phyloP scores from a whole-genome alignment of 2,329 filamentous ascomycete species.

The Pseudocercospora cruenta region DNA sequence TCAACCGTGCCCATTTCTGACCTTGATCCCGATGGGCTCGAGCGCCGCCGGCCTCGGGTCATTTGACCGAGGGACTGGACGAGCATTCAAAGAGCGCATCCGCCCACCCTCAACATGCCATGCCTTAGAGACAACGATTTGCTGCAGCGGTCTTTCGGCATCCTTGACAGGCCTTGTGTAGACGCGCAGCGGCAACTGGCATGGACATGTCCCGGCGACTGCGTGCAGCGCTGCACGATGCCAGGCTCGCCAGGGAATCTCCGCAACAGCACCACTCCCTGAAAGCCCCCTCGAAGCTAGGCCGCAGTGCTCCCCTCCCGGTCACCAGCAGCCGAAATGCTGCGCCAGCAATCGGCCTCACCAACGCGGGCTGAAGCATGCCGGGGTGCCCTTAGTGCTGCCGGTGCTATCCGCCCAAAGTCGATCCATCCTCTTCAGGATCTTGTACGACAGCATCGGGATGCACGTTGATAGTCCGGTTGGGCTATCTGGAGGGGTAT shows the following conservation, averaged over 20 bases:
- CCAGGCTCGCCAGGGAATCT: neutral
- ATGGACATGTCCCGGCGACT: neutral
- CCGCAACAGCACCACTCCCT: constrained; percentile 3
- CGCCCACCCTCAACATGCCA: neutral
- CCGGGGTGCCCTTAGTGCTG: neutral
- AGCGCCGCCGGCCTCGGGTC: constrained; percentile 1
- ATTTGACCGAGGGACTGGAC: neutral
- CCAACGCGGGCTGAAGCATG: constrained; percentile 5
- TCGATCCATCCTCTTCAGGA: neutral
- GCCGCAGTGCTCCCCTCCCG: constrained; percentile 7
- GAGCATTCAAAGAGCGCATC: neutral
- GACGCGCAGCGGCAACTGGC: neutral
- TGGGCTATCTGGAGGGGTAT: neutral
- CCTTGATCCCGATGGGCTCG: neutral
- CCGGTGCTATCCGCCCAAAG: neutral
- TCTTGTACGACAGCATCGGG: neutral
- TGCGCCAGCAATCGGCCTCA: constrained; percentile 4
- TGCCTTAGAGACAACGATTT: neutral
- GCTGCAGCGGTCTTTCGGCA: neutral
- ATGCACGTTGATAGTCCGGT: neutral
- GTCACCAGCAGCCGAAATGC: constrained; percentile 6
- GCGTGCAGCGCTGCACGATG: neutral
- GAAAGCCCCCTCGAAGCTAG: constrained; percentile 5
- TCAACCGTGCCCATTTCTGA: neutral
- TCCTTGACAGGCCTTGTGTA: neutral